phyloP scores from a whole-genome alignment of 306 rosid genomes.

The Geum urbanum region DNA sequence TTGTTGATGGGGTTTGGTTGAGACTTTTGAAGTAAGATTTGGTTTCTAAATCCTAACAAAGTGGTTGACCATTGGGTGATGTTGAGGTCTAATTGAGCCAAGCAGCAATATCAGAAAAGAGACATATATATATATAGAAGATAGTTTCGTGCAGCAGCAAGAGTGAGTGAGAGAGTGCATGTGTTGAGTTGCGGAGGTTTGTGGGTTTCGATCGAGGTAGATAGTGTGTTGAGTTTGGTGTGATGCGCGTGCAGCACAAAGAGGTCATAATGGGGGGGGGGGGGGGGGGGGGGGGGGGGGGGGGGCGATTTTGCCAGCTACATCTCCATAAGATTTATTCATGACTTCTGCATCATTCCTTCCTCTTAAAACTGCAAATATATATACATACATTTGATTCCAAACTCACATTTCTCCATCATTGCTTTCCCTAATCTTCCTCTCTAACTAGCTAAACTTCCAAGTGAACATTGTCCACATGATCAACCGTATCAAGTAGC shows the following conservation, averaged over 20 bases:
- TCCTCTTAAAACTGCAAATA: slow-evolving; percentile 38
- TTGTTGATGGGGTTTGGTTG: slow-evolving; percentile 20
- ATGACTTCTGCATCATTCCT: slow-evolving; percentile 64
- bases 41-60: slow-evolving; percentile 26
- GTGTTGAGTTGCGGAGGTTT: too few relatives aligned
- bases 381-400: slow-evolving; percentile 22
- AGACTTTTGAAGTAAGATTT: slow-evolving; percentile 52
- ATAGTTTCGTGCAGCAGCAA: slow-evolving; percentile 19
- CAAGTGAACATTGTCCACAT: too few relatives aligned
- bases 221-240: slow-evolving; percentile 78
- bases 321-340: slow-evolving; percentile 65
- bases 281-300: slow-evolving; percentile 27
- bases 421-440: slow-evolving; percentile 33
- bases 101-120: slow-evolving; percentile 12
- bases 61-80: slow-evolving; percentile 50
- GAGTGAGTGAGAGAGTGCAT: slow-evolving; percentile 13
- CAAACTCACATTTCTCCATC: slow-evolving; percentile 56
- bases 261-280: slow-evolving; percentile 58
- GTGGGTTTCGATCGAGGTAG: slow-evolving; percentile 20
- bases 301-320: slow-evolving; percentile 47
- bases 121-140: not conserved
- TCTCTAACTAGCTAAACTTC: not conserved
- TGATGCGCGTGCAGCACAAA: slow-evolving; percentile 90
- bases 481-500: too few relatives aligned
- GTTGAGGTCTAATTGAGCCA: slow-evolving; percentile 11